Evolutionary conservation across 331 rosid species (phyloP), one percentile per base, ranked within the genome.

Genomic region (Malus hybrid): DNA sequence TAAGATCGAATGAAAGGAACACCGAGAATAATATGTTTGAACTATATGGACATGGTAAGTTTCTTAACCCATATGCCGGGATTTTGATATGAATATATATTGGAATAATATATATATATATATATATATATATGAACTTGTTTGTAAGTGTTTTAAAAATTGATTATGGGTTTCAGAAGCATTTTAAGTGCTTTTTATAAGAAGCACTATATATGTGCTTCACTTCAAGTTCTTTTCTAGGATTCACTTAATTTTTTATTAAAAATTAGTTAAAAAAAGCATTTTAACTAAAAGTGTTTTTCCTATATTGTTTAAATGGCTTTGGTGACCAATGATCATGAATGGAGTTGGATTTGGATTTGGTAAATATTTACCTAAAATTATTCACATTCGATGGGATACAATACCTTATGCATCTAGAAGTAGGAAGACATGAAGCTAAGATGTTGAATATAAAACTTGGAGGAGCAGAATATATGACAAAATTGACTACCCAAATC

Each of bases 181-280:
- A 39, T 39, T 36, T 39, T 39, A 9, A 39, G 44, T 39, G 4
- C 0, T 36, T 36, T 39, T 9, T 39, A 0, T 0, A 39, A 39
- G 12, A 39, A 39, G 12, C 12, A 28, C 3, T 3, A 28, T 28
- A 28, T 28, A 28, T 28, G 29, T 28, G 29, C 3, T 28, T 28
- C 29, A 39, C 1, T 39, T 39, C 1, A 39, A 39, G 0, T 39
- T 39, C 12, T 39, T 39, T 39, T 39, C 0, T 0, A 9, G 0
- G 4, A 39, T 39, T 39, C 44, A 39, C 44, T 39, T 39, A 39
- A 39, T 0, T 39, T 39, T 39, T 9, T 39, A 9, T 0, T 39
- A 0, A 39, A 0, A 39, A 39, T 39, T 39, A 1, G 1, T 39
- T 39, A 0, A 39, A 39, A 39, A 39, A 39, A 39, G 10, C 44